Conservation (phyloP, 1,284 basidiomycete species). For the Flammula alnicola region DNA sequence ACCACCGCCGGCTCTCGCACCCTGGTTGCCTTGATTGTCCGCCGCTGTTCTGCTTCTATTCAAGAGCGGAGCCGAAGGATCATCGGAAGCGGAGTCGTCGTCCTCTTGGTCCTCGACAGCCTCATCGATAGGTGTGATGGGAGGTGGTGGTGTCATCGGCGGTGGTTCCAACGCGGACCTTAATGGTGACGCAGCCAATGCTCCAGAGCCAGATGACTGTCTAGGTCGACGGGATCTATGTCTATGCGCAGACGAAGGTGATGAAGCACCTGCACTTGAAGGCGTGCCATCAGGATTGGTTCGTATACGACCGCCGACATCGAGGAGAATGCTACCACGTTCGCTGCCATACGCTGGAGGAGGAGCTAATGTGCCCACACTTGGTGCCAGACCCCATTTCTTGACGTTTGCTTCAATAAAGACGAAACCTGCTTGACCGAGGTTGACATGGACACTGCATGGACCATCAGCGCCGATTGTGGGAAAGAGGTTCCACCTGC, state of each 20-base stretch:
- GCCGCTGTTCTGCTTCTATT: constrained; percentile 11
- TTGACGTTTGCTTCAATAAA: constrained; percentile 99
- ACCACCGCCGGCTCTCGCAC: constrained; percentile 24
- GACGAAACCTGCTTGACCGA: constrained; percentile 95
- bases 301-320: constrained; percentile 76
- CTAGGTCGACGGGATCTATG: constrained; percentile 63
- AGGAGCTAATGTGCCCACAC: constrained; percentile 92
- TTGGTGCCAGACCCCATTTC: constrained; percentile 97
- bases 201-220: constrained; percentile 44
- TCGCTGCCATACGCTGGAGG: constrained; percentile 96
- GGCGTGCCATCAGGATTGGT: constrained; percentile 48
- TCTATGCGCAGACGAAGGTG: constrained; percentile 53
- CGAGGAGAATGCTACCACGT: constrained; percentile 90
- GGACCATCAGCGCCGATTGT: constrained; percentile 94
- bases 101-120: constrained; percentile 46
- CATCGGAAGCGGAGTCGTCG: constrained; percentile 39
- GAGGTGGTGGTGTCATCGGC: constrained; percentile 72
- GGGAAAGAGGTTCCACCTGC: constrained; percentile 91
- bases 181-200: constrained; percentile 63
- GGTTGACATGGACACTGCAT: constrained; percentile 92
- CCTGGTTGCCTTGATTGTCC: constrained; percentile 2
- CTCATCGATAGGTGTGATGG: constrained; percentile 79
- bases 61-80: constrained; percentile 31
- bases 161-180: constrained; percentile 46
- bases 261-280: constrained; percentile 51